Conservation (phyloP, 495 filamentous ascomycete species). For the Tetracladium setigerum region DNA sequence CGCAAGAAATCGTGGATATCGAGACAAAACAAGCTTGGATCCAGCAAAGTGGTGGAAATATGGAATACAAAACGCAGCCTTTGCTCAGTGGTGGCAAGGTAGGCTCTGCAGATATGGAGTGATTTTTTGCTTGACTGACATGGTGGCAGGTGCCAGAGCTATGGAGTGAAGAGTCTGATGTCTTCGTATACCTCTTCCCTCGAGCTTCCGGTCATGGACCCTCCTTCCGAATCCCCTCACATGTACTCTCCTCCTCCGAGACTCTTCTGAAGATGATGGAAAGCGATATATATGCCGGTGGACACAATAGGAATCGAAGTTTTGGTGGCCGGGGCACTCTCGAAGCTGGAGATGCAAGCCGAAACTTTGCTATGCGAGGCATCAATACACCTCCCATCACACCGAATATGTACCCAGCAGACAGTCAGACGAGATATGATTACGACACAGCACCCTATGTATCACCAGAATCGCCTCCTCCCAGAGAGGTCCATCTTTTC, state of each 20-base stretch:
- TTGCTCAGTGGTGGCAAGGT: conserved; percentile 55
- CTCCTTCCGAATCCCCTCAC: conserved; percentile 72
- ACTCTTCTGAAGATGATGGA: conserved; percentile 63
- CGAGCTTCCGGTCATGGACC: conserved; percentile 55
- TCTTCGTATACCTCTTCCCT: conserved; percentile 77
- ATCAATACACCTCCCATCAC: conserved; percentile 29
- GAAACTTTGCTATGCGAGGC: conserved; percentile 34
- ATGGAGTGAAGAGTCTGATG: conserved; percentile 79
- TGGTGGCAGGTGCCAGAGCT: conserved; percentile 64
- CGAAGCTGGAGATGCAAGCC: conserved; percentile 30
- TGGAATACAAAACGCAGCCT: conserved; percentile 53
- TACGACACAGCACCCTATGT: conserved; percentile 20
- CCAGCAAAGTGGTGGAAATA: conserved; percentile 45
- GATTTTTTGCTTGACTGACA: conserved; percentile 1
- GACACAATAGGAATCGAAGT: conserved; percentile 2
- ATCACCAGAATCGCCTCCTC: conserved; percentile 27
- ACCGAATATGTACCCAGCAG: conserved; percentile 5
- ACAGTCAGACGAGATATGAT: conserved; percentile 11
- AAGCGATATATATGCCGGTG: conserved; percentile 42
- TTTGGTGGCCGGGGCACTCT: conserved; percentile 11
- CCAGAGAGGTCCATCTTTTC: conserved; percentile 58
- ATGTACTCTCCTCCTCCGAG: conserved; percentile 61
- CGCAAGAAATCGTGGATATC: conserved; percentile 9
- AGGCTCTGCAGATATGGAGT: conserved; percentile 8
- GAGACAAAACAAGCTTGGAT: conserved; percentile 51